Conservation (phyloP, 371 early-diverging fungal species). For the Mucor racemosus region DNA sequence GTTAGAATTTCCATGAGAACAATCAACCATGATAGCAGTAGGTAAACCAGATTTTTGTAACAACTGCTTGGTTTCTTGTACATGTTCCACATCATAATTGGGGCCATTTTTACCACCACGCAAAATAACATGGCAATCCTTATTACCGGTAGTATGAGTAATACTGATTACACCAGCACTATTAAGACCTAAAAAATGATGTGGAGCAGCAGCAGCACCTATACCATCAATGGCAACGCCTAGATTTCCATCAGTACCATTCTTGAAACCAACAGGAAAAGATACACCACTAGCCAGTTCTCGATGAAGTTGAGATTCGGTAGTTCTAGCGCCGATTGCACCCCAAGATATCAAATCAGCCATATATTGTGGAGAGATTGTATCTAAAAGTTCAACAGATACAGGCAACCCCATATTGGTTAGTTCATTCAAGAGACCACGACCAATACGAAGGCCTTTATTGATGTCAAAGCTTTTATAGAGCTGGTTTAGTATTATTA, state of each 20-base stretch:
- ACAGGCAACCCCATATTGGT: constrained; percentile 87
- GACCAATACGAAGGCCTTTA: constrained; percentile 86
- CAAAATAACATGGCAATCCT: constrained; percentile 56
- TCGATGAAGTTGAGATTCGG: constrained; percentile 91
- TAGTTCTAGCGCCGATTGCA: constrained; percentile 94
- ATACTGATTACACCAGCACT: constrained; percentile 92
- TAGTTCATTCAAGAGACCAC: constrained; percentile 49
- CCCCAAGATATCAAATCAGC: constrained; percentile 94
- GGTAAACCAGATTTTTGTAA: constrained; percentile 60
- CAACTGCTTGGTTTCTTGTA: constrained; percentile 55
- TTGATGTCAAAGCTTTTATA: constrained; percentile 79
- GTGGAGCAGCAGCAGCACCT: constrained; percentile 80
- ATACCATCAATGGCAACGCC: constrained; percentile 90
- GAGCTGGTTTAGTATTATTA: neutral
- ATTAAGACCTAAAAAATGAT: constrained; percentile 92
- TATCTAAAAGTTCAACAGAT: constrained; percentile 91
- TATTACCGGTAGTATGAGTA: constrained; percentile 86
- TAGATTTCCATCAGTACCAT: constrained; percentile 91
- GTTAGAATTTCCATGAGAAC: constrained; percentile 83
- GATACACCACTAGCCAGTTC: constrained; percentile 95
- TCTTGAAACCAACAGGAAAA: constrained; percentile 95
- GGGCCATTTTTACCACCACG: constrained; percentile 86
- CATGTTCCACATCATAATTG: constrained; percentile 75
- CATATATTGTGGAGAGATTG: constrained; percentile 92
- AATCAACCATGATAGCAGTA: constrained; percentile 83